A percentile compares a stretch with the other conserved stretches of the same genome.
Evolutionary conservation across 2,329 filamentous ascomycete genomes (phyloP).

Genomic region (Fusarium hostae): DNA sequence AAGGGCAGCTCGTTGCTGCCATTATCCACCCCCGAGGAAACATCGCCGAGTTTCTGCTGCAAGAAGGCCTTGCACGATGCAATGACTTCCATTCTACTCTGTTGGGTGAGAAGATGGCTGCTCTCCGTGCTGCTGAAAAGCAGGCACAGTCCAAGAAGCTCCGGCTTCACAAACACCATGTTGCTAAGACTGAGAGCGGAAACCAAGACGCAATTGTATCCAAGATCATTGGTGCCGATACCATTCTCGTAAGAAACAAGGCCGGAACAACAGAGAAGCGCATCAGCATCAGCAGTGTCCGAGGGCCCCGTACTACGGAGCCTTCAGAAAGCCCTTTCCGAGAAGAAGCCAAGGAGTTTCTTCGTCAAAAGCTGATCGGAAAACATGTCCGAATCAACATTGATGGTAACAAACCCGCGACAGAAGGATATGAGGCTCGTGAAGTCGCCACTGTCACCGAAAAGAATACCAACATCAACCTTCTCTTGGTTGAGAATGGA

Average conservation of each 20-base stretch:
- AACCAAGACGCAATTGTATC: conserved; percentile 85
- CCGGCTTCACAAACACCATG: conserved; percentile 84
- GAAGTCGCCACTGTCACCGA: conserved; percentile 91
- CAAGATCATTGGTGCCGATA: conserved; percentile 89
- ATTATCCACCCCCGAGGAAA: conserved; percentile 91
- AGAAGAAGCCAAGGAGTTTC: conserved; percentile 94
- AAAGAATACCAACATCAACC: conserved; percentile 86
- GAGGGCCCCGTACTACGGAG: conserved; percentile 90
- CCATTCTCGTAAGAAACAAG: conserved; percentile 87
- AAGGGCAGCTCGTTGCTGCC: conserved; percentile 89
- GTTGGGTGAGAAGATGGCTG: conserved; percentile 87
- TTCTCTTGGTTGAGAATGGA: conserved; percentile 88
- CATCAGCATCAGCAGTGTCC: conserved; percentile 90
- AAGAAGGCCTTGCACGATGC: conserved; percentile 90
- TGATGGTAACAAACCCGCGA: conserved; percentile 90
- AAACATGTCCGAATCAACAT: conserved; percentile 92
- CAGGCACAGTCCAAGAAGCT: conserved; percentile 80
- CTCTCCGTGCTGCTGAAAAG: conserved; percentile 87
- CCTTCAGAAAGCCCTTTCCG: conserved; percentile 87
- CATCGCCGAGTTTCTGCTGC: conserved; percentile 90
- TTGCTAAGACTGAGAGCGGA: conserved; percentile 72
- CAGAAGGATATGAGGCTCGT: conserved; percentile 90
- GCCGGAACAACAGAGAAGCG: conserved; percentile 83
- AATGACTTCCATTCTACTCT: conserved; percentile 96
- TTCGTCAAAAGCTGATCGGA: conserved; percentile 92